Percentiles rank a stretch among this genome's conserved stretches.
phyloP scores from a whole-genome alignment of 2,329 filamentous ascomycete genomes.

The Fusarium sarcochroum region DNA sequence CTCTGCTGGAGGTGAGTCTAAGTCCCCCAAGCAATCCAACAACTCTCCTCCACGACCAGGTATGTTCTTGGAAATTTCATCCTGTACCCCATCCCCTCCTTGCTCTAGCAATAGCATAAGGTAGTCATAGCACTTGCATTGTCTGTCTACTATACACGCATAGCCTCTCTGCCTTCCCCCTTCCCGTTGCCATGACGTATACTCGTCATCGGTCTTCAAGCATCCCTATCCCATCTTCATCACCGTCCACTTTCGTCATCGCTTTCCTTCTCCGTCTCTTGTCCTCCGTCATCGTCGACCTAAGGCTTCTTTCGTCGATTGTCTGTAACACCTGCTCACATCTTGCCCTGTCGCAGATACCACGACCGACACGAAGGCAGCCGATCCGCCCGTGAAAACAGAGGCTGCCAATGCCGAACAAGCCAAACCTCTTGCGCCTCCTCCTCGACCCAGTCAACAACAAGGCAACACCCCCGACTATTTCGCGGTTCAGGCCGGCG shows the following conservation, averaged over 20 bases:
- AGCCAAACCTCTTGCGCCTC: conserved; percentile 77
- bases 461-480: conserved; percentile 73
- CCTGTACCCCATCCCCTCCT: conserved; percentile 20
- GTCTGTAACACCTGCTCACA: conserved; percentile 41
- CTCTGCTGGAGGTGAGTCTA: conserved; percentile 59
- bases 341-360: conserved; percentile 54
- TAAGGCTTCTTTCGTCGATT: conserved; percentile 28
- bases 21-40: conserved; percentile 64
- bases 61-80: conserved; percentile 50
- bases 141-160: conserved; percentile 2
- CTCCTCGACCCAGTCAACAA: conserved; percentile 73
- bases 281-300: conserved; percentile 36
- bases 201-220: conserved; percentile 40
- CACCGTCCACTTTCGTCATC: conserved; percentile 37
- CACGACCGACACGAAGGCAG: conserved; percentile 61
- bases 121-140: conserved; percentile 11
- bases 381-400: conserved; percentile 62
- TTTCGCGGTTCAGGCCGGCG: conserved; percentile 71
- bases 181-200: conserved; percentile 46
- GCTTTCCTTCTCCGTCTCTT: conserved; percentile 30
- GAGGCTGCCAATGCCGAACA: conserved; percentile 70
- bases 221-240: conserved; percentile 24
- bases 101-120: conserved; percentile 12
- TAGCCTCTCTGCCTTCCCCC: conserved; percentile 1
- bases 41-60: conserved; percentile 61